Percentiles rank a stretch among this genome's conserved stretches.
phyloP scores from a whole-genome alignment of 2,329 filamentous ascomycete species.

The Cryphonectria radicalis region DNA sequence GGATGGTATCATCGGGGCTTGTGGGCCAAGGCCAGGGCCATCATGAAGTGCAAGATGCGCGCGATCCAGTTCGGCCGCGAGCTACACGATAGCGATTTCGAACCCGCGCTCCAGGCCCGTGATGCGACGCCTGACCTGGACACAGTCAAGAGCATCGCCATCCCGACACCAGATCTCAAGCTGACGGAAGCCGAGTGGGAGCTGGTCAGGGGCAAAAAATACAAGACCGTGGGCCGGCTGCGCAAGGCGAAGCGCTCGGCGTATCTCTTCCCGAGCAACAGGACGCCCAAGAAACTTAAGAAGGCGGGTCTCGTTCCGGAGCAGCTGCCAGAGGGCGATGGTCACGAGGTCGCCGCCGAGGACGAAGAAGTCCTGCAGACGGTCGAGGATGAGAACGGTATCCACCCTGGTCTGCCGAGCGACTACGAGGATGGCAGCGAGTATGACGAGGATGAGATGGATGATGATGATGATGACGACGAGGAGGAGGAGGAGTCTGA shows the following conservation, averaged over 20 bases:
- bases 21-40: slow-evolving; percentile 80
- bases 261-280: slow-evolving; percentile 32
- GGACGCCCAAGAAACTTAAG: slow-evolving; percentile 11
- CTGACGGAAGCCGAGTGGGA: slow-evolving; percentile 44
- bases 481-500: slow-evolving; percentile 37
- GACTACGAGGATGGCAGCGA: slow-evolving; percentile 36
- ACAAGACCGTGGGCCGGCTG: slow-evolving; percentile 33
- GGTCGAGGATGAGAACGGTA: slow-evolving; percentile 29
- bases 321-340: slow-evolving; percentile 17
- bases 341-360: slow-evolving; percentile 14
- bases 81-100: slow-evolving; percentile 53
- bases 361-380: slow-evolving; percentile 30
- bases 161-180: slow-evolving; percentile 45
- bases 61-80: slow-evolving; percentile 62
- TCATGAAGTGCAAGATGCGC: slow-evolving; percentile 86
- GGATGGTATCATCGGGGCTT: slow-evolving; percentile 87
- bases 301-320: not conserved
- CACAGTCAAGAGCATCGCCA: slow-evolving; percentile 39
- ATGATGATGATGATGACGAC: slow-evolving; percentile 31
- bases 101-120: slow-evolving; percentile 44
- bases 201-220: slow-evolving; percentile 40
- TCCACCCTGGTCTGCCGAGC: slow-evolving; percentile 16
- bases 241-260: slow-evolving; percentile 34
- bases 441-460: slow-evolving; percentile 37
- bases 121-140: slow-evolving; percentile 40